Percentiles rank a stretch among this genome's conserved stretches.
Evolutionary conservation across 805 yeast genomes (phyloP).

Genomic region (Myxozyma nipponensis): DNA sequence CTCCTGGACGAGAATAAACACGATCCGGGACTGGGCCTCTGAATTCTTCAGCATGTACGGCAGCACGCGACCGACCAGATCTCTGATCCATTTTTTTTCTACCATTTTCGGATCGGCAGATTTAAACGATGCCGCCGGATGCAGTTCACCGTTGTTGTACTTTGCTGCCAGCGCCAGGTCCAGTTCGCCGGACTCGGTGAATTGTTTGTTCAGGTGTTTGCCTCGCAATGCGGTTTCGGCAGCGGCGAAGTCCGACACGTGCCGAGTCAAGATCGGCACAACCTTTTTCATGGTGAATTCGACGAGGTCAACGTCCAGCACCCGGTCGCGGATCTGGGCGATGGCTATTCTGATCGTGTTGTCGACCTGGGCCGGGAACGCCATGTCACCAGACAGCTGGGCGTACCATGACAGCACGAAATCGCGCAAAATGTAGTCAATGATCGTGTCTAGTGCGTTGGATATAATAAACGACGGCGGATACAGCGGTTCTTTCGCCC

Average conservation of each 20-base stretch:
- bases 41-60: slow-evolving; percentile 47
- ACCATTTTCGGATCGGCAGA: slow-evolving; percentile 40
- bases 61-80: slow-evolving; percentile 42
- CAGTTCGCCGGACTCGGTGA: slow-evolving; percentile 39
- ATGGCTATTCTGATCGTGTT: slow-evolving; percentile 45
- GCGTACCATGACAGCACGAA: slow-evolving; percentile 58
- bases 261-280: slow-evolving; percentile 64
- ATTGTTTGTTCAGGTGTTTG: slow-evolving; percentile 30
- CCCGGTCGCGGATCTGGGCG: slow-evolving; percentile 42
- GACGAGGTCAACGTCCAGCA: slow-evolving; percentile 50
- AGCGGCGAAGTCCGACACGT: slow-evolving; percentile 49
- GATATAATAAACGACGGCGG: slow-evolving; percentile 53
- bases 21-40: slow-evolving; percentile 46
- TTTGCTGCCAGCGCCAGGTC: slow-evolving; percentile 42
- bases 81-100: slow-evolving; percentile 50
- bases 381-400: slow-evolving; percentile 42
- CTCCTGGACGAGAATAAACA: slow-evolving; percentile 54
- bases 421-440: slow-evolving; percentile 47
- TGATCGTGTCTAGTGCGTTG: slow-evolving; percentile 49
- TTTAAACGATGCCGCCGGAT: slow-evolving; percentile 49
- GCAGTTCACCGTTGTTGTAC: slow-evolving; percentile 39
- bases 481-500: slow-evolving; percentile 33
- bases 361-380: slow-evolving; percentile 45
- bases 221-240: slow-evolving; percentile 40
- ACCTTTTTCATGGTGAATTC: slow-evolving; percentile 54